phyloP scores from a whole-genome alignment of 345 rosid species.

The Citrus hindsii region DNA sequence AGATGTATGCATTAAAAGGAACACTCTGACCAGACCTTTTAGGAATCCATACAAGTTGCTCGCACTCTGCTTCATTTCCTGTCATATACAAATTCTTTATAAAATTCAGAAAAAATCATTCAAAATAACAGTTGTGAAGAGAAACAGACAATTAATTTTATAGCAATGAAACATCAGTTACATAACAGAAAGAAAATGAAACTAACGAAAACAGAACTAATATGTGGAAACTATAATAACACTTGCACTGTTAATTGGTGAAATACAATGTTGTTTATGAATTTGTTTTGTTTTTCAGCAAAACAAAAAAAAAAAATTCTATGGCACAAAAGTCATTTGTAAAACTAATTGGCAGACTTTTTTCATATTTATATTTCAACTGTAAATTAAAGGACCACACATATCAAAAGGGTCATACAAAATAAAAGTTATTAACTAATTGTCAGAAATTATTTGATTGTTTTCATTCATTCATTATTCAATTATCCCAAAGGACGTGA shows the following conservation, averaged over 20 bases:
- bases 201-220: neutral
- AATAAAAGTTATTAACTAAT: neutral
- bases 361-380: neutral
- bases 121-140: conserved; percentile 11
- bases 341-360: neutral
- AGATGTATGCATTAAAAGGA: conserved; percentile 79
- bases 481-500: neutral
- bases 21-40: conserved; percentile 66
- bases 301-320: no score
- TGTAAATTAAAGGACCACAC: neutral
- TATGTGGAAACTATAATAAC: neutral
- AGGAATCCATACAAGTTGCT: conserved; percentile 95
- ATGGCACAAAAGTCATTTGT: neutral
- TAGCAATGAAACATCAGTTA: conserved; percentile 6
- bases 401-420: neutral
- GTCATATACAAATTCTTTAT: conserved; percentile 33
- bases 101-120: conserved; percentile 27
- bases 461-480: neutral
- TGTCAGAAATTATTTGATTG: neutral
- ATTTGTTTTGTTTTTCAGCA: neutral
- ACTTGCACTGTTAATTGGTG: neutral
- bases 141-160: neutral
- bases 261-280: neutral
- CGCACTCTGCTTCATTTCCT: conserved; percentile 99
- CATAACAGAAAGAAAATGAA: neutral